phyloP scores from a whole-genome alignment of 225 moss, liverwort and hornwort genomes.

The Sphagnum contortum region DNA sequence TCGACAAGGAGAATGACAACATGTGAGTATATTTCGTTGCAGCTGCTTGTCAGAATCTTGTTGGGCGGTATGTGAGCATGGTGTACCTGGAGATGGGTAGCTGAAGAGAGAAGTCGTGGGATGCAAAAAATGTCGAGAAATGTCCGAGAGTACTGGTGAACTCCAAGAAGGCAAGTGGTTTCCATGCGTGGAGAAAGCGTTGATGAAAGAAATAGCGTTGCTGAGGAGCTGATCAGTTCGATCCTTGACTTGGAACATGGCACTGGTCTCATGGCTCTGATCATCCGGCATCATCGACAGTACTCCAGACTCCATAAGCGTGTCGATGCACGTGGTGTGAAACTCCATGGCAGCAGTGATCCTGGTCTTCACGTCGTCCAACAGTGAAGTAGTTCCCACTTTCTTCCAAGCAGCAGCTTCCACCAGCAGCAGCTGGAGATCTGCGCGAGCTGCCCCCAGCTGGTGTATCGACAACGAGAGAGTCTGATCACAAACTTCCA shows the following conservation, averaged over 20 bases:
- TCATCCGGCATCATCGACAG: not conserved
- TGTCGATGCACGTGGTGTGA: constrained; percentile 14
- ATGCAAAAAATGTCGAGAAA: no score
- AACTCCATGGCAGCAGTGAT: constrained; percentile 38
- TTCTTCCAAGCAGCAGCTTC: not conserved
- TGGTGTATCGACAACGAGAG: constrained; percentile 17
- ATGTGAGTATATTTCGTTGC: no score
- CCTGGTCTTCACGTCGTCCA: constrained; percentile 26
- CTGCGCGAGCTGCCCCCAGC: constrained; percentile 9
- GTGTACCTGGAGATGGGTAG: no score
- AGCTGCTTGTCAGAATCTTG: no score
- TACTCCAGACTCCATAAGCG: constrained; percentile 7
- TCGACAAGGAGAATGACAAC: no score
- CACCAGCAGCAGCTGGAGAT: not conserved
- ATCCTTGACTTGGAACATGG: not conserved
- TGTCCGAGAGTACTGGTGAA: constrained; percentile 6
- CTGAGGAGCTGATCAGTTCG: constrained; percentile 1
- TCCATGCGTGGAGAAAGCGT: constrained; percentile 12
- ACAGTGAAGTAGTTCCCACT: not conserved
- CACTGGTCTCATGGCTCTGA: no score
- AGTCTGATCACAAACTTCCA: constrained; percentile 22
- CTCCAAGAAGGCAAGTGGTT: constrained; percentile 18
- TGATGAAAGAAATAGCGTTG: constrained; percentile 8
- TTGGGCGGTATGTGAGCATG: no score
- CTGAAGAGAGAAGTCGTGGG: no score